Conservation (phyloP, 2,329 filamentous ascomycete species). For the Aspergillus aculeatus region DNA sequence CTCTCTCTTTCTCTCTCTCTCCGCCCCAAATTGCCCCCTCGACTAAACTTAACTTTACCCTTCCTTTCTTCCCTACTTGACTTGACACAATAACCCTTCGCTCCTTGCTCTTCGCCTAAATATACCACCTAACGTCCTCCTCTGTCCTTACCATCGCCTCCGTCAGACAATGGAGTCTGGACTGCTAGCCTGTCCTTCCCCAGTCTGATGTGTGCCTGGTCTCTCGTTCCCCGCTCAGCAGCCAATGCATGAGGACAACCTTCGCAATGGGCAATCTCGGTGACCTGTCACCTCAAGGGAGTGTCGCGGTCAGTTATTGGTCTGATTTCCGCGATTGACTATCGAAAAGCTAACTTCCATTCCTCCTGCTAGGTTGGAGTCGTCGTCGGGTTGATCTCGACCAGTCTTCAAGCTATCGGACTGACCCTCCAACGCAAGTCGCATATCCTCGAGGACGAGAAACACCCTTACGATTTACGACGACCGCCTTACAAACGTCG, state of each 20-base stretch:
- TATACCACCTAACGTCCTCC: not conserved
- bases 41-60: conserved; percentile 5
- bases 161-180: conserved; percentile 9
- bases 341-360: not conserved
- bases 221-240: conserved; percentile 15
- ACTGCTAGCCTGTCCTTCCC: conserved; percentile 5
- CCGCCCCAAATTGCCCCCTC: not conserved
- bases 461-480: conserved; percentile 71
- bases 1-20: conserved; percentile 4
- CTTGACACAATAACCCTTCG: conserved; percentile 7
- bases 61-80: conserved; percentile 14
- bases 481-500: conserved; percentile 85
- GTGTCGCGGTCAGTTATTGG: conserved; percentile 63
- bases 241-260: conserved; percentile 37
- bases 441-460: conserved; percentile 96
- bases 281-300: conserved; percentile 74
- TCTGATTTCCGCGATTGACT: not conserved
- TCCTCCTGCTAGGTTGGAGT: conserved; percentile 69
- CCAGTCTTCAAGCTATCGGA: conserved; percentile 90
- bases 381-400: conserved; percentile 87
- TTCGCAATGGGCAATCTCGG: conserved; percentile 66
- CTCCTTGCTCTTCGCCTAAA: not conserved
- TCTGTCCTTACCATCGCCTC: not conserved
- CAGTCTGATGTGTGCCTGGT: conserved; percentile 16
- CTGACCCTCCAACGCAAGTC: conserved; percentile 97